A percentile compares a stretch with the other conserved stretches of the same genome.
phyloP scores from a whole-genome alignment of 164 flowering plant species.

The Stephania yunnanensis region DNA sequence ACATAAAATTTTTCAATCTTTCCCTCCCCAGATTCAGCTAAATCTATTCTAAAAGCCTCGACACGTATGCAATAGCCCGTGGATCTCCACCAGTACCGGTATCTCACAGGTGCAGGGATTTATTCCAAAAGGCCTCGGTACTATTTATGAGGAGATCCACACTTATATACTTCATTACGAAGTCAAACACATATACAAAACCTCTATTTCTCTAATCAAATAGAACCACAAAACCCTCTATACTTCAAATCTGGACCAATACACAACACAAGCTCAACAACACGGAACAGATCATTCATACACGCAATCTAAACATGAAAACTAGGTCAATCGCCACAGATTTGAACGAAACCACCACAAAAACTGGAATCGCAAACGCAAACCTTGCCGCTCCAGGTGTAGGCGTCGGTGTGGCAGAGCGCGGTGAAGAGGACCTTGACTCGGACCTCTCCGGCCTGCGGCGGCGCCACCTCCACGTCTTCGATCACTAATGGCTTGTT shows the following conservation, averaged over 20 bases:
- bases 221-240: not conserved
- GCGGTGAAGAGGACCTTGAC: slow-evolving; percentile 84
- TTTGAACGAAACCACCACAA: not conserved
- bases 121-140: no score
- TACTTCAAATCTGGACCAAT: not conserved
- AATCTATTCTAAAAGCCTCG: no score
- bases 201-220: no score
- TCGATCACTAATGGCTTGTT: slow-evolving; percentile 77
- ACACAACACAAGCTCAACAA: not conserved
- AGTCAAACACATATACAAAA: no score
- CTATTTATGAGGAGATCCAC: no score
- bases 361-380: not conserved
- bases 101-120: no score
- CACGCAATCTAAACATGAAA: not conserved
- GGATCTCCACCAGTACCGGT: no score
- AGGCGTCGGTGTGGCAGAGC: slow-evolving; percentile 97
- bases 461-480: slow-evolving; percentile 89
- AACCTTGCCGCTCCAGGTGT: slow-evolving; percentile 99
- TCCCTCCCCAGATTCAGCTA: no score
- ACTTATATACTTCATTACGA: no score
- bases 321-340: not conserved
- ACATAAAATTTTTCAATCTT: no score
- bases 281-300: not conserved
- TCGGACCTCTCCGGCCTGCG: slow-evolving; percentile 94
- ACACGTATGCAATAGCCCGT: no score